These are phyloP conservation scores for Xylaria multiplex DNA, from an alignment of 2,329 filamentous ascomycete species.

Conservation along the genomic window DNA sequence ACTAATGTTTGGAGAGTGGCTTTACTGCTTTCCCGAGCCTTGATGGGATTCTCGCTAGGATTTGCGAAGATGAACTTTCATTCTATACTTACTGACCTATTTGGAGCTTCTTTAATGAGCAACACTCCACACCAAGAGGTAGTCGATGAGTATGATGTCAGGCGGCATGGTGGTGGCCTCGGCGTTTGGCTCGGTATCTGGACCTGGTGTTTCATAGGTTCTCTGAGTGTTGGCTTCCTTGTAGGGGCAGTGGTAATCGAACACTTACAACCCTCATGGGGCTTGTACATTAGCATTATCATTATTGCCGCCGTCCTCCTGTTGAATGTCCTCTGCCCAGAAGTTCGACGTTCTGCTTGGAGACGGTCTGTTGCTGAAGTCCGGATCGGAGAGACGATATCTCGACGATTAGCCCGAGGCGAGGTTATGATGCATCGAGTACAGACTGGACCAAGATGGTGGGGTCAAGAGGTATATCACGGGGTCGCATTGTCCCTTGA, in stretches of 20 bases:
- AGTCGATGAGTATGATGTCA: conserved; percentile 72
- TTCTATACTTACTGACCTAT: conserved; percentile 76
- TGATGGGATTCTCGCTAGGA: conserved; percentile 76
- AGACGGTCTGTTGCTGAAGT: conserved; percentile 75
- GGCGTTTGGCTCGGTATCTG: conserved; percentile 82
- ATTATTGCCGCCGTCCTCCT: conserved; percentile 72
- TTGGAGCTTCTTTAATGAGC: conserved; percentile 79
- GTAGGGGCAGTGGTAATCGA: conserved; percentile 77
- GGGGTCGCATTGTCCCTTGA: conserved; percentile 72
- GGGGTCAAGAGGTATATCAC: conserved; percentile 79
- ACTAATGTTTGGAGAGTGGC: conserved; percentile 66
- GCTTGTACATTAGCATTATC: conserved; percentile 78
- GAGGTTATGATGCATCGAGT: conserved; percentile 81
- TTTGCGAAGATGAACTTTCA: conserved; percentile 83
- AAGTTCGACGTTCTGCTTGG: conserved; percentile 75
- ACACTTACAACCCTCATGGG: conserved; percentile 72
- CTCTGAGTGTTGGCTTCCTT: conserved; percentile 76
- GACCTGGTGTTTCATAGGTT: conserved; percentile 81
- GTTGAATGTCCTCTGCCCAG: conserved; percentile 76
- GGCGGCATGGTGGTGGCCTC: conserved; percentile 80
- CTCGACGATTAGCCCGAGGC: conserved; percentile 71
- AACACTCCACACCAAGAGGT: conserved; percentile 77
- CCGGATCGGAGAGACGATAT: conserved; percentile 61
- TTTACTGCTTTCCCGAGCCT: conserved; percentile 69
- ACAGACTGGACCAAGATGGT: conserved; percentile 77